Conservation (phyloP, 2,329 filamentous ascomycete species). For the Penicillium occitanis region DNA sequence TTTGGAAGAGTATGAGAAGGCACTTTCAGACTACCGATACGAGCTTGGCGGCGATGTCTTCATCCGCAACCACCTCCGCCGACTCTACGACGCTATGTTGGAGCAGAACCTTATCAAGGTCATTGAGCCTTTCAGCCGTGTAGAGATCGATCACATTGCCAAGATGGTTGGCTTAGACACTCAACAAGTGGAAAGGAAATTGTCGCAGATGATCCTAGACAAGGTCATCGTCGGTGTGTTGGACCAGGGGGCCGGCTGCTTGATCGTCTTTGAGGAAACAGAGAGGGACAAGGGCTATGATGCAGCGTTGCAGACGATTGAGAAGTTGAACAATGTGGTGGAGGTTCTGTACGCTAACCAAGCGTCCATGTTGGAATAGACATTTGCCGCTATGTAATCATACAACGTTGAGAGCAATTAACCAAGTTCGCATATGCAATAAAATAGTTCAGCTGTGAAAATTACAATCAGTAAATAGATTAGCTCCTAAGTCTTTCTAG, state of each 20-base stretch:
- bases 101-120: slow-evolving; percentile 99
- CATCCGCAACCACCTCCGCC: slow-evolving; percentile 93
- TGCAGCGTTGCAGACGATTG: slow-evolving; percentile 88
- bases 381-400: slow-evolving; percentile 5
- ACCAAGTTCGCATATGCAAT: neutral
- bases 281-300: slow-evolving; percentile 93
- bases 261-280: slow-evolving; percentile 96
- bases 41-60: slow-evolving; percentile 94
- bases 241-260: slow-evolving; percentile 94
- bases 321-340: slow-evolving; percentile 95
- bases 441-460: neutral
- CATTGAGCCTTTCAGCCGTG: slow-evolving; percentile 95
- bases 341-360: slow-evolving; percentile 98
- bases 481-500: neutral
- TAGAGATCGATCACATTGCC: slow-evolving; percentile 95
- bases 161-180: slow-evolving; percentile 97
- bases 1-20: slow-evolving; percentile 94
- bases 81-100: slow-evolving; percentile 96
- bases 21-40: slow-evolving; percentile 84
- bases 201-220: slow-evolving; percentile 99
- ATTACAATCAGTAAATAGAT: neutral
- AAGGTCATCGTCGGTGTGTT: slow-evolving; percentile 97
- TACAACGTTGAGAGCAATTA: neutral
- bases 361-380: slow-evolving; percentile 87
- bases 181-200: slow-evolving; percentile 94